Evolutionary conservation across 2,329 filamentous ascomycete genomes (phyloP).

Genomic region (Stemphylium vesicarium): DNA sequence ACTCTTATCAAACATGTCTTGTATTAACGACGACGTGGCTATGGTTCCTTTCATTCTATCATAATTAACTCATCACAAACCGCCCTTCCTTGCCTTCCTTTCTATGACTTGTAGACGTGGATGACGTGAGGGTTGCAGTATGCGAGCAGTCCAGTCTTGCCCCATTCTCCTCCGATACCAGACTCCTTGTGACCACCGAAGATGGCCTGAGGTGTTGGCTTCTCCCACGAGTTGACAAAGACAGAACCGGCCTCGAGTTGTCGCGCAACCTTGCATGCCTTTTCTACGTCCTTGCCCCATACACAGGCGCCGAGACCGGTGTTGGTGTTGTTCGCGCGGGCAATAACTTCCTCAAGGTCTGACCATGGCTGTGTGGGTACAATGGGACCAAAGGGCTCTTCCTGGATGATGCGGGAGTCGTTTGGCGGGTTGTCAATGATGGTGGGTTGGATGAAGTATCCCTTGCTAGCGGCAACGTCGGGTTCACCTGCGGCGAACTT

Average conservation of each 20-base stretch:
- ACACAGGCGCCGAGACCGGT: constrained; percentile 62
- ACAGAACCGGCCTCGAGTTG: constrained; percentile 62
- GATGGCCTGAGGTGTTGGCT: constrained; percentile 54
- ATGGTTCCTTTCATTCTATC: background rate
- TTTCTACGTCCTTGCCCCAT: constrained; percentile 52
- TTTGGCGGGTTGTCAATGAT: constrained; percentile 66
- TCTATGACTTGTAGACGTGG: constrained; percentile 52
- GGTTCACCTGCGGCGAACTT: constrained; percentile 60
- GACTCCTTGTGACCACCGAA: constrained; percentile 82
- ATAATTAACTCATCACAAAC: background rate
- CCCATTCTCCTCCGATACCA: constrained; percentile 76
- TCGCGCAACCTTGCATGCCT: constrained; percentile 56
- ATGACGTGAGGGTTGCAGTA: constrained; percentile 58
- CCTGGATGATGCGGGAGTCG: constrained; percentile 62
- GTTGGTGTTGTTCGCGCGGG: constrained; percentile 56
- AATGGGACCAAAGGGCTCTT: constrained; percentile 71
- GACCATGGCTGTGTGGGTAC: constrained; percentile 70
- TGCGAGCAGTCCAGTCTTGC: constrained; percentile 52
- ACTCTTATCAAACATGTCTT: constrained; percentile 3
- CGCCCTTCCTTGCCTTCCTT: too few species aligned
- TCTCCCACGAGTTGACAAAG: constrained; percentile 61
- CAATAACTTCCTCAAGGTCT: constrained; percentile 59
- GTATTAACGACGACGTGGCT: background rate
- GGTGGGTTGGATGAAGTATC: constrained; percentile 66
- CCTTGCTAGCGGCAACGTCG: constrained; percentile 45